Evolutionary conservation across 805 yeast species (phyloP), one percentile per base, ranked within the genome.

Genomic region (Teunomyces aglyptinius): DNA sequence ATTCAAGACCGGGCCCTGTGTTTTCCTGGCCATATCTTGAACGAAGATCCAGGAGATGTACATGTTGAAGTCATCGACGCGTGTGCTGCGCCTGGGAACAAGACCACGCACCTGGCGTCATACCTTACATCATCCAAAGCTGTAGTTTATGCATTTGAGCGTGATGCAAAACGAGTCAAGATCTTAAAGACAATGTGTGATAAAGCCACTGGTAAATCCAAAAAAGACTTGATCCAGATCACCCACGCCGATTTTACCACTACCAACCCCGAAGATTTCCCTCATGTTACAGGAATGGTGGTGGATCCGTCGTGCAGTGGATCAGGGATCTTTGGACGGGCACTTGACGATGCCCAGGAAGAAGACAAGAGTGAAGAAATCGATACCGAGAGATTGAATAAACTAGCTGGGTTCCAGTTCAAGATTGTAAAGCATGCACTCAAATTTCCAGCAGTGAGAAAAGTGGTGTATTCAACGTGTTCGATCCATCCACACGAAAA

Each of bases 261-360:
- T 3, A 67, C 79, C 2, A 70, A 76, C 19, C 87, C 94, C 0
- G 55, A 56, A 1, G 85, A 84, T 39, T 87, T 73, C 50, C 70
- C 76, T 1, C 76, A 79, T 13, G 86, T 89, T 4, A 83, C 89
- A 0, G 96, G 96, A 0, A 68, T 94, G 35, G 74, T 94, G 2
- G 95, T 94, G 2, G 99, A 94, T 64, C 99, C 99, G 0, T 89
- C 97, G 3, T 94, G 99, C 64, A 89, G 97, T 19, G 99, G 99
- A 0, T 86, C 96, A 40, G 99, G 99, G 3, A 94, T 94, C 35
- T 92, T 92, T 70, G 97, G 97, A n/a, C 71, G 96, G 31, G 87
- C 85, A 2, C 68, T 77, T 48, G 84, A 83, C 41, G 88, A 77
- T 49, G 64, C 56, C 19, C 47, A 55, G 5, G 67, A 65, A 19